Percentiles rank a stretch among this genome's conserved stretches.
Evolutionary conservation across 129 eudicot species (phyloP).

Genomic region (Centella asiatica): DNA sequence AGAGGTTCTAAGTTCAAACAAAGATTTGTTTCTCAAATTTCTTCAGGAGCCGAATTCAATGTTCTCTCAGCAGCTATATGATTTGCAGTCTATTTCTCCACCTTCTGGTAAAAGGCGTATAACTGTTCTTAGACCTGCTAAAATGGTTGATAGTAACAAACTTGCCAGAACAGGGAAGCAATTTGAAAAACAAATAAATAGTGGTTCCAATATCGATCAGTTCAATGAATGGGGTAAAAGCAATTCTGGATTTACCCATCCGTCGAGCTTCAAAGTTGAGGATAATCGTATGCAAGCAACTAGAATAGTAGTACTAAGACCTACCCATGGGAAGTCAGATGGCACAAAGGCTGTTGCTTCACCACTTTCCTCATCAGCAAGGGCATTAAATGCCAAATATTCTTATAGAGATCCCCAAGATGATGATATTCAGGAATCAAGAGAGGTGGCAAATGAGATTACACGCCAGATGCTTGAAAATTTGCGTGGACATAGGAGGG

Average conservation of each 20-base stretch:
- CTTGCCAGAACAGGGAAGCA: constrained; percentile 30
- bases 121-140: constrained; percentile 88
- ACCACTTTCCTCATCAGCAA: constrained; percentile 46
- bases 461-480: constrained; percentile 38
- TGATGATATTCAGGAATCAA: constrained; percentile 39
- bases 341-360: constrained; percentile 39
- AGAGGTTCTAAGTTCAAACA: constrained; percentile 73
- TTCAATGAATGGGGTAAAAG: constrained; percentile 27
- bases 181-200: constrained; percentile 33
- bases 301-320: constrained; percentile 81
- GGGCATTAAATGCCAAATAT: constrained; percentile 29
- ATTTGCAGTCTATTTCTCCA: constrained; percentile 40
- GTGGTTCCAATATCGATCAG: constrained; percentile 20
- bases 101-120: constrained; percentile 73
- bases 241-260: constrained; percentile 34
- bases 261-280: constrained; percentile 31
- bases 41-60: constrained; percentile 80
- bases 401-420: constrained; percentile 40
- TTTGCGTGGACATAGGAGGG: constrained; percentile 45
- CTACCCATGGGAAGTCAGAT: constrained; percentile 53
- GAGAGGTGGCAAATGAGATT: constrained; percentile 51
- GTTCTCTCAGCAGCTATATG: constrained; percentile 44
- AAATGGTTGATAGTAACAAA: constrained; percentile 37
- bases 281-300: constrained; percentile 56
- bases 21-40: constrained; percentile 69